Conservation (phyloP, 176 grass and related monocot genomes). For the Dactylis glomerata region DNA sequence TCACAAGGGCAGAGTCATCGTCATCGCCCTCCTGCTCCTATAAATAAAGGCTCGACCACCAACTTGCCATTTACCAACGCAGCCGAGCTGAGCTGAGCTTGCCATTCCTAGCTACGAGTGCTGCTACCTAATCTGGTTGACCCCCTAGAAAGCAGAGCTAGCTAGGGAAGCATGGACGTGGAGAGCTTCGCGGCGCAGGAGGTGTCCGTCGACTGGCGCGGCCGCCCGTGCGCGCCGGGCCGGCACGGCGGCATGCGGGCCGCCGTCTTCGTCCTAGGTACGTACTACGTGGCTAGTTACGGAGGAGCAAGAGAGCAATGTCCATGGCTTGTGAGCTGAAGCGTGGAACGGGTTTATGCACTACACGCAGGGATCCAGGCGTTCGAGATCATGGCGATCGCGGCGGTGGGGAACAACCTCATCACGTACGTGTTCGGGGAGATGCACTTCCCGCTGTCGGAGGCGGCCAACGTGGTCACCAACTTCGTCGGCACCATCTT, state of each 20-base stretch:
- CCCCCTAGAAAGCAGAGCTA: not conserved
- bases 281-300: not conserved
- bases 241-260: constrained; percentile 87
- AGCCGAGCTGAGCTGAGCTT: constrained; percentile 13
- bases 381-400: constrained; percentile 97
- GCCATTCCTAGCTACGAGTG: constrained; percentile 10
- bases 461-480: constrained; percentile 88
- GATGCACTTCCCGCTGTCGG: constrained; percentile 86
- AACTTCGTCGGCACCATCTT: constrained; percentile 97
- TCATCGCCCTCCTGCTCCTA: not conserved
- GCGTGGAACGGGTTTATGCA: not conserved
- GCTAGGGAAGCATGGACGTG: constrained; percentile 31
- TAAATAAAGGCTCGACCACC: constrained; percentile 27
- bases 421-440: constrained; percentile 99
- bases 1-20: not conserved
- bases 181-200: constrained; percentile 47
- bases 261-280: constrained; percentile 90
- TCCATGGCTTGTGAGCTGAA: not conserved
- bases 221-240: constrained; percentile 54
- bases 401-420: constrained; percentile 95
- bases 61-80: constrained; percentile 17
- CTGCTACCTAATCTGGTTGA: constrained; percentile 16
- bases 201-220: constrained; percentile 68
- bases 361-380: constrained; percentile 91
- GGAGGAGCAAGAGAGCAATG: not conserved